phyloP scores from a whole-genome alignment of 257 asterid species.

The Primulina tabacum region DNA sequence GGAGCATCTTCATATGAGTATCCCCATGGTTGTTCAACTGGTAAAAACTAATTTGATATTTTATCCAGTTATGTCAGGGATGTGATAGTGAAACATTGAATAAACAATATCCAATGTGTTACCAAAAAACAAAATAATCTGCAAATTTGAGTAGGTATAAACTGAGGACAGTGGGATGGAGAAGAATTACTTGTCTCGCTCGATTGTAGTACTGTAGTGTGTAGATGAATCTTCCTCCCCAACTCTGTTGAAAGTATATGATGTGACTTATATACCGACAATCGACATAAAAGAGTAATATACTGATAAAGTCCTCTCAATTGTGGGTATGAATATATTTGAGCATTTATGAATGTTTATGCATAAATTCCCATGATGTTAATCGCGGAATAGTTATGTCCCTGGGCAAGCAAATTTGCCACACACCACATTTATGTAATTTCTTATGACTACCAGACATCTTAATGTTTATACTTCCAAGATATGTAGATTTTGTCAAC shows the following conservation, averaged over 20 bases:
- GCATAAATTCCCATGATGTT: neutral
- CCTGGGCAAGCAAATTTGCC: neutral
- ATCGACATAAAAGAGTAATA: neutral
- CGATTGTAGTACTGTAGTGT: neutral
- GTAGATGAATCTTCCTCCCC: neutral
- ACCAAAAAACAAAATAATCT: too few species aligned
- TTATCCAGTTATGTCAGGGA: neutral
- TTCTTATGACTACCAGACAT: neutral
- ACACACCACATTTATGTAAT: neutral
- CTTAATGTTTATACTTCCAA: neutral
- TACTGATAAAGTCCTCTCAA: neutral
- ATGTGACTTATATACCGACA: neutral
- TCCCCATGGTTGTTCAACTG: slow-evolving; percentile 90
- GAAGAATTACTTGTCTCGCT: neutral
- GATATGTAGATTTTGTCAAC: neutral
- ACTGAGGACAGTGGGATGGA: neutral
- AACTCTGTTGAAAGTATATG: neutral
- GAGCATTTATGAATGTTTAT: neutral
- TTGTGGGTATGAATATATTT: neutral
- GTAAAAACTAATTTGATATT: slow-evolving; percentile 31
- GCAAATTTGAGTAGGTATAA: neutral
- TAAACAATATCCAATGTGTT: neutral
- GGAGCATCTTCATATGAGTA: slow-evolving; percentile 98
- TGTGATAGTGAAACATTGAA: neutral
- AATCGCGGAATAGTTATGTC: neutral